Evolutionary conservation across 148 eudicot genomes (phyloP), one percentile per base, ranked within the genome.

Genomic region (Chenopodium album): DNA sequence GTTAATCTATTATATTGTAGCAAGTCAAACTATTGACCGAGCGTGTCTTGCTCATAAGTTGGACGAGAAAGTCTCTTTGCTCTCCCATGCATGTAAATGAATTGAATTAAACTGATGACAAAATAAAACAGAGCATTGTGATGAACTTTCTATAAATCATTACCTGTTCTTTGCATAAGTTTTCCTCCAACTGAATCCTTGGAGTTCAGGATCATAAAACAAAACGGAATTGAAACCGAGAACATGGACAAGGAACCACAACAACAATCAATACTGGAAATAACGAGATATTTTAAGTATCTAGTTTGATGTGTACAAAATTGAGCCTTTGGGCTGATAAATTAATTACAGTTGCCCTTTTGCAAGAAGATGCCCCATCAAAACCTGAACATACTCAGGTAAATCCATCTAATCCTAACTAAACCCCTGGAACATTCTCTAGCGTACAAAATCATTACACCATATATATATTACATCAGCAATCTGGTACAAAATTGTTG

Each of bases 341-440:
- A 76, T 59, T 69, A 82, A 70, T 59, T 77, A 82, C 76, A 82
- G 65, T 68, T 60, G 66, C 73, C 75, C 78, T 66, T 37, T 47
- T 17, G 32, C 44, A 56, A 1, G 59, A 14, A 82, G 22, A 54
- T 59, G 47, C 65, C 48, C 80, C 77, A 23, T 3, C 12, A 64
- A 82, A 75, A 54, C 59, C 66, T 68, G 32, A 48, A 76, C 76
- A 83, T 47, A 37, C 63, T 9, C 52, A 26, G 44, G 70, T 26
- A 41, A 68, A 80, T 44, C 68, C 62, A 50, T 54, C 56, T 48
- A 63, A 69, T 26, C 63, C 46, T 66, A 67, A 79, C 56, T 37
- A 68, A 68, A 68, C 32, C 28, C 26, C 54, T 44, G 20, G 16
- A 12, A 65, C 28, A 63, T 67, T 28, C 44, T 65, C 52, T 78